Evolutionary conservation across 768 basidiomycete genomes (phyloP).

Genomic region (Kwoniella sp.): DNA sequence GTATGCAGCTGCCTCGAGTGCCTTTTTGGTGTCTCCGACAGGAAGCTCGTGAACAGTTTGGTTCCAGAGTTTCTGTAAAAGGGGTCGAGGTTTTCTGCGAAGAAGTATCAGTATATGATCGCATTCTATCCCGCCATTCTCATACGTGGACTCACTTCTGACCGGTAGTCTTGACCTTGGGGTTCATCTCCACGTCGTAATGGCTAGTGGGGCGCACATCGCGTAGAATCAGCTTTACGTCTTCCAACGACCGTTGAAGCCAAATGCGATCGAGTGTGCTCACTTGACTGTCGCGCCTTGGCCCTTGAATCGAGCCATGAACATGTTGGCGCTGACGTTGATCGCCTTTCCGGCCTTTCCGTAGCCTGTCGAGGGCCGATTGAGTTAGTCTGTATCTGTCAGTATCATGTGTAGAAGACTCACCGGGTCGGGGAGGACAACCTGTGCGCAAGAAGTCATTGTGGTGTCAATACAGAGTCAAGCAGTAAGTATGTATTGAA

Average conservation of each 20-base stretch:
- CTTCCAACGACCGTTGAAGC: not conserved
- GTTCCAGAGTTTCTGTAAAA: slow-evolving; percentile 44
- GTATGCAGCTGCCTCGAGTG: slow-evolving; percentile 40
- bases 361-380: slow-evolving; percentile 23
- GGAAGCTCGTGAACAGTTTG: slow-evolving; percentile 31
- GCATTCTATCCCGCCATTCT: no score
- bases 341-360: slow-evolving; percentile 42
- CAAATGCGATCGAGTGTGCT: not conserved
- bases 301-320: slow-evolving; percentile 42
- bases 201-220: slow-evolving; percentile 31
- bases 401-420: not conserved
- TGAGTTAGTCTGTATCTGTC: not conserved
- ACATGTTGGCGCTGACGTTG: slow-evolving; percentile 49
- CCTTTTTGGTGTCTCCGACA: slow-evolving; percentile 31
- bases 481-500: not conserved
- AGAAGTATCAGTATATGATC: not conserved
- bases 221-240: slow-evolving; percentile 2
- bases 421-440: slow-evolving; percentile 27
- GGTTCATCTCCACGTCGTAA: slow-evolving; percentile 55
- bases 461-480: no score
- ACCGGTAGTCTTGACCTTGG: slow-evolving; percentile 52
- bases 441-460: no score
- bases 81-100: slow-evolving; percentile 39
- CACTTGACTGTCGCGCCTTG: slow-evolving; percentile 33
- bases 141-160: slow-evolving; percentile 41